A percentile compares a stretch with the other conserved stretches of the same genome.
These are phyloP conservation scores for Tetracladium setigerum DNA, from an alignment of 495 filamentous ascomycete genomes.

Conservation along the genomic window DNA sequence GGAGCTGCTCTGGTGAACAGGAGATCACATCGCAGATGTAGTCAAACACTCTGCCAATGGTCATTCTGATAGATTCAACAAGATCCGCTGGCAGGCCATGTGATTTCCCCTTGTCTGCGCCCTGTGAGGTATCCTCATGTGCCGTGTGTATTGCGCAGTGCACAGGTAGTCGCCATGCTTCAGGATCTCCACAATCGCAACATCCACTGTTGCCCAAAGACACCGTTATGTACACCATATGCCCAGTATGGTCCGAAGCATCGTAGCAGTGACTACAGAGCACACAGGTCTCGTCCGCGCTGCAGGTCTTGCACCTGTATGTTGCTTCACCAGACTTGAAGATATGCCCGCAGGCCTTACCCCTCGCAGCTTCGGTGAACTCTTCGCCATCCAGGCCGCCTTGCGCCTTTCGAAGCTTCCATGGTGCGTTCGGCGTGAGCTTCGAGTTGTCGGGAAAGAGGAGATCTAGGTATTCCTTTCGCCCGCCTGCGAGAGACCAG, in stretches of 20 bases:
- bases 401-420: constrained; percentile 78
- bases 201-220: constrained; percentile 89
- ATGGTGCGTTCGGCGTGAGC: constrained; percentile 41
- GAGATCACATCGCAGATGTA: constrained; percentile 97
- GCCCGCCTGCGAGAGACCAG: constrained; percentile 69
- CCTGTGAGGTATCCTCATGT: constrained; percentile 36
- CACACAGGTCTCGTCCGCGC: constrained; percentile 77
- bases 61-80: constrained; percentile 65
- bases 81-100: constrained; percentile 63
- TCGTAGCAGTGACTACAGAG: constrained; percentile 91
- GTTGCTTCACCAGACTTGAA: constrained; percentile 88
- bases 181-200: constrained; percentile 92
- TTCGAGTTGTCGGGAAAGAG: constrained; percentile 69
- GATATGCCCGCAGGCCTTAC: constrained; percentile 96
- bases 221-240: constrained; percentile 78
- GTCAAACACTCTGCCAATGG: constrained; percentile 77
- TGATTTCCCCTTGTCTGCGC: constrained; percentile 57
- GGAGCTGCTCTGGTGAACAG: constrained; percentile 91
- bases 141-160: constrained; percentile 90
- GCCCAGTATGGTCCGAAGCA: constrained; percentile 87
- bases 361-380: constrained; percentile 85
- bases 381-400: constrained; percentile 91
- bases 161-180: constrained; percentile 84
- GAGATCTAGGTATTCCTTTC: constrained; percentile 59
- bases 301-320: constrained; percentile 90